Evolutionary conservation across 805 yeast species (phyloP).

Genomic region (Dipodascus albidus): DNA sequence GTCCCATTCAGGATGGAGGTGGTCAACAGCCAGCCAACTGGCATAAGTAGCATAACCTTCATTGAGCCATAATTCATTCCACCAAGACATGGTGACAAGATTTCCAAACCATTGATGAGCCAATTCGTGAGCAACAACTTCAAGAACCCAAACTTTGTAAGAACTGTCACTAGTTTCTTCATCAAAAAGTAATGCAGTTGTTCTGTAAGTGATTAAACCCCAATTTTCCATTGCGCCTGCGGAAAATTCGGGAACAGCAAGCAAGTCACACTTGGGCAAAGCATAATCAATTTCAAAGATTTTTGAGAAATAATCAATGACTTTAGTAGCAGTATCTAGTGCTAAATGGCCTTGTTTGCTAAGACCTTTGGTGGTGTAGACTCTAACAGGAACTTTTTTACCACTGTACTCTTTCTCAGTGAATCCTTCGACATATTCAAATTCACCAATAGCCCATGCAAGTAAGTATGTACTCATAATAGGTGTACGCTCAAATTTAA

Average conservation of each 20-base stretch:
- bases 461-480: slow-evolving; percentile 63
- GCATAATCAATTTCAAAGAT: slow-evolving; percentile 65
- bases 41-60: slow-evolving; percentile 89
- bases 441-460: slow-evolving; percentile 63
- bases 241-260: slow-evolving; percentile 68
- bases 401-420: slow-evolving; percentile 27
- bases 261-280: slow-evolving; percentile 67
- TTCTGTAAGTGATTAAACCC: slow-evolving; percentile 67
- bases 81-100: slow-evolving; percentile 85
- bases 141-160: slow-evolving; percentile 62
- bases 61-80: slow-evolving; percentile 86
- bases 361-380: slow-evolving; percentile 57
- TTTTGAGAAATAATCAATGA: slow-evolving; percentile 53
- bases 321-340: slow-evolving; percentile 51
- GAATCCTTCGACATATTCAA: slow-evolving; percentile 44
- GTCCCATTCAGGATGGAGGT: slow-evolving; percentile 72
- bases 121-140: slow-evolving; percentile 75
- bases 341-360: slow-evolving; percentile 53
- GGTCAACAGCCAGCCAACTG: slow-evolving; percentile 58
- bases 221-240: slow-evolving; percentile 91
- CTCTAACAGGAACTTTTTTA: slow-evolving; percentile 54
- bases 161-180: slow-evolving; percentile 51
- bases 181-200: slow-evolving; percentile 52
- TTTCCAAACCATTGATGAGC: slow-evolving; percentile 93
- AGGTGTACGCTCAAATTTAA: slow-evolving; percentile 53